Base-by-base conservation (phyloP, 805 yeast species). In the Lachancea sp. region DNA sequence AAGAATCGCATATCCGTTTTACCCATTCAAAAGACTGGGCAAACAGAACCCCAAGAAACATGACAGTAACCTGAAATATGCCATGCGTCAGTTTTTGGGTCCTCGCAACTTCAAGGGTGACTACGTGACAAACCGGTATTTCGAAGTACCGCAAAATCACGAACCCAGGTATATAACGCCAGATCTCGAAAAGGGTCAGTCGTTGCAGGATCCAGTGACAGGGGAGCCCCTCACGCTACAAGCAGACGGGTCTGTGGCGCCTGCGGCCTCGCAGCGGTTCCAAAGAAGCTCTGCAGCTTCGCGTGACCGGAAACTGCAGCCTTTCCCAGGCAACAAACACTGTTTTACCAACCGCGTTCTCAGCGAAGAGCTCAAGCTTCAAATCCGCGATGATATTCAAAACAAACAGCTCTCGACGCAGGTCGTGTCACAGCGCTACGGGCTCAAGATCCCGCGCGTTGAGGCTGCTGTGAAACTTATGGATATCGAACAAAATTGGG, bases 71-170 rank as follows among this genome's bases (percentile, higher is more conserved):
- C 71, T 83, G 59, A 77, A 77, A 56, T 72, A 77, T 60, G 78
- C 79, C 33, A 70, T 88, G 76, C 77, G 79, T 53, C 78, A 74
- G 52, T 89, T 87, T 68, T 69, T 89, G 46, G 97, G 97, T 2
- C 91, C 91, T 32, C 78, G 73, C 62, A 88, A 87, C 66, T 78
- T 78, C 67, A 82, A 83, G 63, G 96, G 96, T 16, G 88, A 86
- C 53, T 85, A 86, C 63, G 73, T 73, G 50, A 66, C 78, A 59
- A 90, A 88, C 73, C 86, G 82, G 61, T 84, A 86, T 65, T 79
- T 74, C 56, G 72, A 73, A 51, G 81, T 87, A 11, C 79, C 84
- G 16, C 78, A 75, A 49, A 67, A 83, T 55, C 87, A 85, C 58
- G 67, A 69, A 33, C 88, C 95, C 36, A 84, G 82, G 59, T 88